Percentiles rank a stretch among this genome's conserved stretches.
Conservation (phyloP, 139 green algal genomes). For the Medakamo hakoo region DNA sequence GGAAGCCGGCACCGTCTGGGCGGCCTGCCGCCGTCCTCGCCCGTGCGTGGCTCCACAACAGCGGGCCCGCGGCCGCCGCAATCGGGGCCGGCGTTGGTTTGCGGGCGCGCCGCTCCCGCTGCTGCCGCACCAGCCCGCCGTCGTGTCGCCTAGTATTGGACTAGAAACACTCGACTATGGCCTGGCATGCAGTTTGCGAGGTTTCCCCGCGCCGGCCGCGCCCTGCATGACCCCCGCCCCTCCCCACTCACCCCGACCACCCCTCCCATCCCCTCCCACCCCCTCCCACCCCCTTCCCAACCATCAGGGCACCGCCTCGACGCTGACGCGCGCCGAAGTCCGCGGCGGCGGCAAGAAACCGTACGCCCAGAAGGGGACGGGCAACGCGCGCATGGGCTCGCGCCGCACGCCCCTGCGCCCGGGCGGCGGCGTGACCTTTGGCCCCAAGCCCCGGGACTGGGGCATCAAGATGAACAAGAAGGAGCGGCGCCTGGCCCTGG, state of each 20-base stretch:
- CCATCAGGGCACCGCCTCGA: slow-evolving; percentile 78
- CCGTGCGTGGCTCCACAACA: no score
- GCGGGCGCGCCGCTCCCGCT: no score
- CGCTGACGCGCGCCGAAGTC: slow-evolving; percentile 81
- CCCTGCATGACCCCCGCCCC: no score
- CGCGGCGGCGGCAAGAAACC: slow-evolving; percentile 92
- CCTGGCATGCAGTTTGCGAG: no score
- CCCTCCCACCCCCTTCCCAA: background rate
- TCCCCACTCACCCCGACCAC: background rate
- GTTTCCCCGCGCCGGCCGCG: no score
- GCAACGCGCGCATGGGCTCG: slow-evolving; percentile 73
- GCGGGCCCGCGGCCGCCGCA: no score
- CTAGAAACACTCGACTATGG: no score
- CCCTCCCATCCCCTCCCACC: background rate
- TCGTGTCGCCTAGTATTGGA: no score
- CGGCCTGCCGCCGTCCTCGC: no score
- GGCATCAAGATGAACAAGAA: slow-evolving; percentile 98
- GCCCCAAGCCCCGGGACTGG: slow-evolving; percentile 95
- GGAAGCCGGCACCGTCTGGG: no score
- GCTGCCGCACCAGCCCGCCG: no score
- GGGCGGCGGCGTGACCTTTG: slow-evolving; percentile 91
- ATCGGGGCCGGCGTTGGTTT: no score
- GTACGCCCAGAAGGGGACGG: slow-evolving; percentile 93
- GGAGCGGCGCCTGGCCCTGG: slow-evolving; percentile 81
- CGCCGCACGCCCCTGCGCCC: slow-evolving; percentile 64